These are phyloP conservation scores for Pelargonium myrrhifolium DNA, from an alignment of 441 rosid species.

Conservation along the genomic window DNA sequence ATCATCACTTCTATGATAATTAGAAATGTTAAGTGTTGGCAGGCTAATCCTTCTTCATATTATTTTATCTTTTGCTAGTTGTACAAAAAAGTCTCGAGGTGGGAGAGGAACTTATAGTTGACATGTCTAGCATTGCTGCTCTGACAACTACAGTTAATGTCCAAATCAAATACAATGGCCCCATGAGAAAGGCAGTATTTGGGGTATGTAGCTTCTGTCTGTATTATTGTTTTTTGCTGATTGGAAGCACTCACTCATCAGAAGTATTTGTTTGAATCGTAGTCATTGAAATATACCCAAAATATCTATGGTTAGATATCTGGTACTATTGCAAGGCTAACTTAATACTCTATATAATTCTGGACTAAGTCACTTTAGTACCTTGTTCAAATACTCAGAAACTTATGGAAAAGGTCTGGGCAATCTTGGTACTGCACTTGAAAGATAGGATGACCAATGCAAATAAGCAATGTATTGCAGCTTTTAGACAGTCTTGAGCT, in stretches of 20 bases:
- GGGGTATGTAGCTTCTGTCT: conserved; percentile 44
- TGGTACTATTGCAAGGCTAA: no score
- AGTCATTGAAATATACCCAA: no score
- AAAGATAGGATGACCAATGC: no score
- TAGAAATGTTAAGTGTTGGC: background rate
- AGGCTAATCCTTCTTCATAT: background rate
- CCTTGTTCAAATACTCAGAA: no score
- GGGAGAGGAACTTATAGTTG: conserved; percentile 78
- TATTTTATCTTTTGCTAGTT: conserved; percentile 39
- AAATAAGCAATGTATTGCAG: no score
- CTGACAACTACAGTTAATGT: conserved; percentile 61
- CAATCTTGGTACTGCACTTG: no score
- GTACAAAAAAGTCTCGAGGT: conserved; percentile 92
- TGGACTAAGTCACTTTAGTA: no score
- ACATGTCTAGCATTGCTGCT: conserved; percentile 78
- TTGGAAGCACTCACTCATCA: conserved; percentile 1
- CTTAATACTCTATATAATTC: no score
- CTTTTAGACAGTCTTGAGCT: no score
- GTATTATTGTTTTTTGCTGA: conserved; percentile 4
- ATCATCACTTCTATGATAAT: background rate
- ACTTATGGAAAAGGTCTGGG: no score
- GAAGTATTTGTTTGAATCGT: no score
- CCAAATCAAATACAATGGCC: conserved; percentile 78
- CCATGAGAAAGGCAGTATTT: conserved; percentile 77
- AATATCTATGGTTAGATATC: no score